Base-by-base conservation (phyloP, 345 rosid species). In the Lenwebbia sp. region DNA sequence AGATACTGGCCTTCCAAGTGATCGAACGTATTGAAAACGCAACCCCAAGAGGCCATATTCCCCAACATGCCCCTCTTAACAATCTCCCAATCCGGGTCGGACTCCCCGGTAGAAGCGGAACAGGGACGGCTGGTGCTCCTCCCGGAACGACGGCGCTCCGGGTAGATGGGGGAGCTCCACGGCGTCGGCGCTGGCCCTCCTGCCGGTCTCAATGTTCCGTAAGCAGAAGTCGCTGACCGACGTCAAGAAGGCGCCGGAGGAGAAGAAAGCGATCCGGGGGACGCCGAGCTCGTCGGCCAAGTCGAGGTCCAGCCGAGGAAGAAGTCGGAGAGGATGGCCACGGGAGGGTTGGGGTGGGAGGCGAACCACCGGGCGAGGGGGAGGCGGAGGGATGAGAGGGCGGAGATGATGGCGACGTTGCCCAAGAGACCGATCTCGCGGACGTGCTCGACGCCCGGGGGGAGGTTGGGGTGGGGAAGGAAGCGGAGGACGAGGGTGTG, bases 221-320 rank as follows among this genome's bases (percentile, higher is more conserved):
- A 91, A 95, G 52, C 92, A 85, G 49, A 76, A 83, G 10, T 89
- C 87, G 33, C 6, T 0, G 85, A 94, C 88, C 13, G 90, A 33
- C 50, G 88, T 86, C 28, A 92, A 28, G 50, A 90, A 90, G 0
- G 92, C 88, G 23, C 91, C 91, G 44, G 90, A 57, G 21, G 91
- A 84, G 89, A 88, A 93, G 87, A 96, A 94, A 1, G 91, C 83
- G 75, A 94, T 82, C 53, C 95, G 86, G 7, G 93, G 94, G 26
- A 96, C 83, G 22, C 86, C 84, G 33, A 94, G 83, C 1, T 86
- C 52, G n/a, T 1, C 28, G 54, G 95, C 92, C 9, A 96, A 90
- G n/a, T 87, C 89, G 26, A 54, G n/a, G 96, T 94, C 96, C 95
- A 96, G 19, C 96, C 98, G 19, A 94, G 92, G 88, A 96, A 96